phyloP scores from a whole-genome alignment of 2,329 filamentous ascomycete species.

The Chaetomium strumarium region DNA sequence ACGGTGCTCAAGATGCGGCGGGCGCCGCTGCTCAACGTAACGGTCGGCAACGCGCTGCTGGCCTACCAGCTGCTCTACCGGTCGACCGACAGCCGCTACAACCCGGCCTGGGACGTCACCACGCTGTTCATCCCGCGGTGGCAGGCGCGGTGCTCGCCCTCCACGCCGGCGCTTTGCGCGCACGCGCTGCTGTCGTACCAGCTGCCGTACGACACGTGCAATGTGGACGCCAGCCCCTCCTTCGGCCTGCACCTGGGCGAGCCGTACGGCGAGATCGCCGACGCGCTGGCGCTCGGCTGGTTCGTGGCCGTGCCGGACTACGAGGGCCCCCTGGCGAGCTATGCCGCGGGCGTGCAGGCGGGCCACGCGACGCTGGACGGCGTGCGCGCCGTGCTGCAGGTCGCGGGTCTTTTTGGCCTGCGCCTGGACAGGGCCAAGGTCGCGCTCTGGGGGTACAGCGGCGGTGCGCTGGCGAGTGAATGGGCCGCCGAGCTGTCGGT shows the following conservation, averaged over 20 bases:
- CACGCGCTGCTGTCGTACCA: slow-evolving; percentile 38
- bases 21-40: slow-evolving; percentile 27
- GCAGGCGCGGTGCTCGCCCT: slow-evolving; percentile 9
- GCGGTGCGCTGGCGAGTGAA: slow-evolving; percentile 44
- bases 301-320: slow-evolving; percentile 41
- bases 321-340: slow-evolving; percentile 38
- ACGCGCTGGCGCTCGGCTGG: slow-evolving; percentile 38
- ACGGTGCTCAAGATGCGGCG: slow-evolving; percentile 29
- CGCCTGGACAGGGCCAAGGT: slow-evolving; percentile 28
- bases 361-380: slow-evolving; percentile 40
- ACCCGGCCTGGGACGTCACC: slow-evolving; percentile 32
- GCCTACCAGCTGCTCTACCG: slow-evolving; percentile 33
- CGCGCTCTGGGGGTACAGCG: slow-evolving; percentile 49
- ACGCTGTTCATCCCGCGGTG: slow-evolving; percentile 28
- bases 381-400: slow-evolving; percentile 35
- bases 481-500: slow-evolving; percentile 45
- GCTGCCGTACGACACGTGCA: slow-evolving; percentile 35
- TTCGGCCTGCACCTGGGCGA: slow-evolving; percentile 28
- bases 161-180: slow-evolving; percentile 11
- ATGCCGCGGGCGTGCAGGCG: slow-evolving; percentile 36
- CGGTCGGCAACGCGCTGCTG: slow-evolving; percentile 11
- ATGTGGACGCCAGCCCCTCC: slow-evolving; percentile 35
- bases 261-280: slow-evolving; percentile 27
- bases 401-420: slow-evolving; percentile 27
- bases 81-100: slow-evolving; percentile 29